phyloP scores from a whole-genome alignment of 176 grass and related monocot genomes.

The Triticum monococcum region DNA sequence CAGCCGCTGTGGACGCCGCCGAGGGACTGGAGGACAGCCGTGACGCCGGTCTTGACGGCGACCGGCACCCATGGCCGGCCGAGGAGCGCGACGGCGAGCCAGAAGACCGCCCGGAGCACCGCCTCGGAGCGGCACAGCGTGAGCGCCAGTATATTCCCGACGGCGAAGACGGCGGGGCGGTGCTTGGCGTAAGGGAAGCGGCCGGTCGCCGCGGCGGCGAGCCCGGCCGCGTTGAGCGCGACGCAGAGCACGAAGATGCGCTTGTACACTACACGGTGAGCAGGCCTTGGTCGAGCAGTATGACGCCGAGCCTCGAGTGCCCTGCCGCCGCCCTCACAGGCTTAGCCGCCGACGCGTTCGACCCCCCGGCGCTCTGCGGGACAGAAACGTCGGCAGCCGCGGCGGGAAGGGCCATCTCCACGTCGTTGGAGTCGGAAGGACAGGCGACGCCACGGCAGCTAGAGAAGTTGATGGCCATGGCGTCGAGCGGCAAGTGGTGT shows the following conservation, averaged over 20 bases:
- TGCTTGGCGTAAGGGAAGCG: constrained; percentile 46
- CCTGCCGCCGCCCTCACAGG: background rate
- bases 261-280: constrained; percentile 89
- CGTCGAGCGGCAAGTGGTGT: no score
- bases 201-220: constrained; percentile 36
- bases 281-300: constrained; percentile 65
- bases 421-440: background rate
- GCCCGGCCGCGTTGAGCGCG: constrained; percentile 30
- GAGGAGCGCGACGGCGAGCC: constrained; percentile 48
- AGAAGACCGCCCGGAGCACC: constrained; percentile 60
- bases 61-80: constrained; percentile 52
- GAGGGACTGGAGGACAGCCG: constrained; percentile 58
- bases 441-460: background rate
- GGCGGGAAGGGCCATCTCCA: constrained; percentile 25
- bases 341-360: background rate
- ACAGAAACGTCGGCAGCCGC: background rate
- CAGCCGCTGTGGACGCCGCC: constrained; percentile 74
- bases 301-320: constrained; percentile 47
- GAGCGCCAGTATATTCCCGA: constrained; percentile 64
- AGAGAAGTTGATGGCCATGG: no score
- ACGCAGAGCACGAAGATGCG: constrained; percentile 48
- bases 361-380: background rate
- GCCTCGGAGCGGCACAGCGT: constrained; percentile 74
- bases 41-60: constrained; percentile 40
- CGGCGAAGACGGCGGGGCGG: constrained; percentile 51